Base-by-base conservation (phyloP, 129 eudicot genomes). In the Helichrysum umbraculigerum region DNA sequence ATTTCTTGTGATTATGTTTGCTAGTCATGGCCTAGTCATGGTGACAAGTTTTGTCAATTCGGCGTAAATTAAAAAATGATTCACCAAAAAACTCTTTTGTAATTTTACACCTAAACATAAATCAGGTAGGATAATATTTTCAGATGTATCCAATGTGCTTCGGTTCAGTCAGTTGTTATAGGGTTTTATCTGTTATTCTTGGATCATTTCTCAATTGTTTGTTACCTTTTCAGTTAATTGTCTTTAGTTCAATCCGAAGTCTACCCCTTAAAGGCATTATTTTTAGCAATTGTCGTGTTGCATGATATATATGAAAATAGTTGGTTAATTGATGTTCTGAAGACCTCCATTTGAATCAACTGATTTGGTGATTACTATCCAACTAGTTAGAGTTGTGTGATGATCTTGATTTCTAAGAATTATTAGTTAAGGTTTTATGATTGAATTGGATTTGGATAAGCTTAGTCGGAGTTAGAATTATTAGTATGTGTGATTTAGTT, bases 1-100 rank as follows among this genome's bases (percentile, higher is more conserved):
- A 35, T 11, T 78, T 64, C 17, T 41, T 42, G 1, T 35, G 33
- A 30, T 19, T 1, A 72, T 72, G 66, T 56, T 71, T 71, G 41
- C 16, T 33, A 50, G 16, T 71, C 22, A 28, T 51, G 15, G 17
- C 14, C 52, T 19, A 7, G 10, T 64, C 37, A 64, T 6, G 19
- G 52, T 44, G 52, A 44, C 52, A 44, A 44, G 15, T 10, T 44
- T 44, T 44, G 2, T 7, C 62, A n/a, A 6, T 6, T 19, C 2
- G 28, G 12, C 28, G 19, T 56, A 1, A 19, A 11, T 12, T 44
- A 44, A 44, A 10, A 44, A 44, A 44, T 12, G 52, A 44, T 44
- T 44, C 16, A 44, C 52, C 16, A 44, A 44, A 56, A 20, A 7
- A 1, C 6, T 56, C 62, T n/a, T 56, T 5, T 56, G 62, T 56